Evolutionary conservation across 495 filamentous ascomycete genomes (phyloP).

Genomic region (Penicillium flavigenum): DNA sequence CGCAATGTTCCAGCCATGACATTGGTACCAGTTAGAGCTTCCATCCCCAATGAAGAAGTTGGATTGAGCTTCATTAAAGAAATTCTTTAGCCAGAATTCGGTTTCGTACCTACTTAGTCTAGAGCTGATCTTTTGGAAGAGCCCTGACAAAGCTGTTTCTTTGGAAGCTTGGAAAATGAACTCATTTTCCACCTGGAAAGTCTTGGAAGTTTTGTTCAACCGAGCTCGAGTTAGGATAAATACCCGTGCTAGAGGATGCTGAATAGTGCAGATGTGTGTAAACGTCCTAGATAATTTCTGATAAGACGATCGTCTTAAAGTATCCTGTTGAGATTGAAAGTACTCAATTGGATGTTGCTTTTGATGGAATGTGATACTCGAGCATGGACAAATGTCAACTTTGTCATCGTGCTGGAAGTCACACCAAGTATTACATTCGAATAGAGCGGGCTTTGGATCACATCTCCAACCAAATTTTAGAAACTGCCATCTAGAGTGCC

Average conservation of each 20-base stretch:
- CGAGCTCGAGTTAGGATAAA: background rate
- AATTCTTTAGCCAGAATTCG: conserved; percentile 4
- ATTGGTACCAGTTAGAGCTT: conserved; percentile 12
- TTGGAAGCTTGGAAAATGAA: background rate
- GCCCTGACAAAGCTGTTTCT: conserved; percentile 2
- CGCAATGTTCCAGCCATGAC: conserved; percentile 9
- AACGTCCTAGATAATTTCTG: background rate
- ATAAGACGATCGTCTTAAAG: background rate
- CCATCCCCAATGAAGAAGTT: conserved; percentile 8
- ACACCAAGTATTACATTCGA: no score
- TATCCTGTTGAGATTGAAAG: background rate
- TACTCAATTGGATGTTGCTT: no score
- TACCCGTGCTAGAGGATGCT: conserved; percentile 5
- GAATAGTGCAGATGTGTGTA: background rate
- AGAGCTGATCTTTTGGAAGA: conserved; percentile 8
- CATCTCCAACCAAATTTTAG: no score
- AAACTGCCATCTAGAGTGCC: no score
- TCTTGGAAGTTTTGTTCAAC: background rate
- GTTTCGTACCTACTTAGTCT: conserved; percentile 7
- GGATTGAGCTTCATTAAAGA: background rate
- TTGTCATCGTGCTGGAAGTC: no score
- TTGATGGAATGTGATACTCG: no score
- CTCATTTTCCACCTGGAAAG: conserved; percentile 6
- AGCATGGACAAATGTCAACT: no score
- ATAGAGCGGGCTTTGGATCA: no score